These are phyloP conservation scores for Hypoxylon sp. DNA, from an alignment of 2,329 filamentous ascomycete species.

Conservation along the genomic window DNA sequence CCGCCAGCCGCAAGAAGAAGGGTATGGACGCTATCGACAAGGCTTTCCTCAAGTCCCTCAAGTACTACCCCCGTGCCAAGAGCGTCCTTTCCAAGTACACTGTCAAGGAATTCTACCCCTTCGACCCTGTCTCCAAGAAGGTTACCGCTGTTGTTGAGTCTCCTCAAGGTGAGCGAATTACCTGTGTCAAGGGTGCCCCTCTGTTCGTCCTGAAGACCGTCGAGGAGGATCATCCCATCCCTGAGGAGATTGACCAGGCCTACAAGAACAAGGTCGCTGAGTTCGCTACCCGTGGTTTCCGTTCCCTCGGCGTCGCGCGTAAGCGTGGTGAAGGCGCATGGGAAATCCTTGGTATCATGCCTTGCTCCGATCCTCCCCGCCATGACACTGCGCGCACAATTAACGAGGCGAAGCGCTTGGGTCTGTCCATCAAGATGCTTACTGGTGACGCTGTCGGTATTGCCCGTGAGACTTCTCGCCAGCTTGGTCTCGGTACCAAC, in stretches of 20 bases:
- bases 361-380: conserved; percentile 90
- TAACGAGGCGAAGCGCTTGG: conserved; percentile 87
- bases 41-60: conserved; percentile 89
- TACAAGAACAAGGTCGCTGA: conserved; percentile 95
- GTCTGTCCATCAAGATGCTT: conserved; percentile 95
- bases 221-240: conserved; percentile 84
- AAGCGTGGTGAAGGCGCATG: conserved; percentile 84
- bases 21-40: conserved; percentile 96
- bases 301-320: conserved; percentile 91
- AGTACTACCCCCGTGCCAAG: conserved; percentile 86
- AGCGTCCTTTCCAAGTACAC: conserved; percentile 84
- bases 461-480: conserved; percentile 89
- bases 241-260: conserved; percentile 79
- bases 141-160: conserved; percentile 87
- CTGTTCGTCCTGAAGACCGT: conserved; percentile 89
- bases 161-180: conserved; percentile 84
- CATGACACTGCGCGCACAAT: conserved; percentile 92
- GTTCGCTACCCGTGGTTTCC: conserved; percentile 92
- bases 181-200: conserved; percentile 91
- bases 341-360: conserved; percentile 96
- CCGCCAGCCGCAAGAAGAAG: conserved; percentile 94
- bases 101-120: conserved; percentile 86
- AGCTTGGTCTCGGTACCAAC: conserved; percentile 92
- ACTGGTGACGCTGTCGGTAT: conserved; percentile 95
- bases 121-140: conserved; percentile 95